Conservation (phyloP, 139 green algal species). For the Zygnema cylindricum region DNA sequence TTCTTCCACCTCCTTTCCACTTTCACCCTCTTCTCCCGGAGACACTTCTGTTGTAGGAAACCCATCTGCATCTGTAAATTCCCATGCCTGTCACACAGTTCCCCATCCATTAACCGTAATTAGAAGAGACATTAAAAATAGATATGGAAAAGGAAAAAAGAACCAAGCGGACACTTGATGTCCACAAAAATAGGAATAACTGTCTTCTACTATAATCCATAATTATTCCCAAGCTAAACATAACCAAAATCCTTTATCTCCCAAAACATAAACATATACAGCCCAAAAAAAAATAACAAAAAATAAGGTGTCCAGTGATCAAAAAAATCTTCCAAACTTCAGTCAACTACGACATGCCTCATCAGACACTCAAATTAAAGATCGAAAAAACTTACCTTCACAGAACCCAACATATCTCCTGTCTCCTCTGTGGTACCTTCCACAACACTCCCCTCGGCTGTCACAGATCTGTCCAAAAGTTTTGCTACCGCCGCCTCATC, state of each 20-base stretch:
- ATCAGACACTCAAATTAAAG: too few species aligned
- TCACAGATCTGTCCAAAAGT: constrained; percentile 37
- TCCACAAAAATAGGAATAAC: not conserved
- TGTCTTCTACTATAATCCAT: not conserved
- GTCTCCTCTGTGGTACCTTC: constrained; percentile 31
- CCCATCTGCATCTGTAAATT: constrained; percentile 27
- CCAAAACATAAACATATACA: too few species aligned
- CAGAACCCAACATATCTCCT: constrained; percentile 43
- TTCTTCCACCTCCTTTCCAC: constrained; percentile 23
- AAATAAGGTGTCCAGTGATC: too few species aligned
- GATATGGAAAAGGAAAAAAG: constrained; percentile 2
- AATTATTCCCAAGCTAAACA: too few species aligned
- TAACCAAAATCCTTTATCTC: too few species aligned
- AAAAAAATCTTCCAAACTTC: too few species aligned
- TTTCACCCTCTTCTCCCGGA: constrained; percentile 13
- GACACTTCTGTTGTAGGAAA: constrained; percentile 24
- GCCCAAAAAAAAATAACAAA: too few species aligned
- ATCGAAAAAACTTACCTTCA: constrained; percentile 38
- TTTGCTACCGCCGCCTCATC: constrained; percentile 30
- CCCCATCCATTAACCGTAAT: too few species aligned
- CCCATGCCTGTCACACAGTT: constrained; percentile 22
- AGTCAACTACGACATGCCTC: too few species aligned
- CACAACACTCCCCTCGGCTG: not conserved
- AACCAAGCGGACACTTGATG: not conserved
- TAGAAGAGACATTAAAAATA: constrained; percentile 17